Percentiles rank a stretch among this genome's conserved stretches.
These are phyloP conservation scores for Rhodotorula sphaerocarpa DNA, from an alignment of 768 basidiomycete genomes.

Conservation along the genomic window DNA sequence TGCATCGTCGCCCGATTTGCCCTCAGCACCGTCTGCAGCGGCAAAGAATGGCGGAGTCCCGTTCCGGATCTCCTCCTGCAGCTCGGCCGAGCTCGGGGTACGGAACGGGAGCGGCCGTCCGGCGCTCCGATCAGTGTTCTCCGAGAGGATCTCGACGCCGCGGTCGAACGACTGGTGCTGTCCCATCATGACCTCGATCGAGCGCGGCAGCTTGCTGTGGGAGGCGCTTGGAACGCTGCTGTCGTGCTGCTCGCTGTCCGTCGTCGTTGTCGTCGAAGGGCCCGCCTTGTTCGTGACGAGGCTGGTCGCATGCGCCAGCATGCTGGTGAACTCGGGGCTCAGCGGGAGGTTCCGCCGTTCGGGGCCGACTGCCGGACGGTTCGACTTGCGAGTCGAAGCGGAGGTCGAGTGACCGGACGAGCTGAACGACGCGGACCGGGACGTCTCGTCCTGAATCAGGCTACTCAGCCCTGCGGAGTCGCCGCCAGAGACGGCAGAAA, in stretches of 20 bases:
- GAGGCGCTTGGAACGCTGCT: no score
- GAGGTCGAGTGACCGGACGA: neutral
- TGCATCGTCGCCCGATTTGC: no score
- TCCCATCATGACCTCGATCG: neutral
- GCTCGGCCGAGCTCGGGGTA: no score
- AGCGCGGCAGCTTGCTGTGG: neutral
- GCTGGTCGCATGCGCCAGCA: slow-evolving; percentile 3
- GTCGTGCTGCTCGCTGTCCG: no score
- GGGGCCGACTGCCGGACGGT: neutral
- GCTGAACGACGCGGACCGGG: neutral
- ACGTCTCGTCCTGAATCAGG: no score
- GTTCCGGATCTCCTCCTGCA: no score
- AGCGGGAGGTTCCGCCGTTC: slow-evolving; percentile 8
- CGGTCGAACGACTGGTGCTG: neutral
- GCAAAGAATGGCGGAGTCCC: no score
- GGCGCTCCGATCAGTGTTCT: neutral
- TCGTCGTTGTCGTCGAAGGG: neutral
- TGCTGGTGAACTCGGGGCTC: neutral
- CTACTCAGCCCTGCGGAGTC: no score
- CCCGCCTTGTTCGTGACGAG: neutral
- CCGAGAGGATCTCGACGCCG: neutral
- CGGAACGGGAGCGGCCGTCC: no score
- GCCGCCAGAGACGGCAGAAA: no score
- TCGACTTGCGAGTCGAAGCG: neutral
- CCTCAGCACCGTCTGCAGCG: no score